Percentiles rank a stretch among this genome's conserved stretches.
These are phyloP conservation scores for Ophiostoma populinum DNA, from an alignment of 2,329 filamentous ascomycete species.

Conservation along the genomic window DNA sequence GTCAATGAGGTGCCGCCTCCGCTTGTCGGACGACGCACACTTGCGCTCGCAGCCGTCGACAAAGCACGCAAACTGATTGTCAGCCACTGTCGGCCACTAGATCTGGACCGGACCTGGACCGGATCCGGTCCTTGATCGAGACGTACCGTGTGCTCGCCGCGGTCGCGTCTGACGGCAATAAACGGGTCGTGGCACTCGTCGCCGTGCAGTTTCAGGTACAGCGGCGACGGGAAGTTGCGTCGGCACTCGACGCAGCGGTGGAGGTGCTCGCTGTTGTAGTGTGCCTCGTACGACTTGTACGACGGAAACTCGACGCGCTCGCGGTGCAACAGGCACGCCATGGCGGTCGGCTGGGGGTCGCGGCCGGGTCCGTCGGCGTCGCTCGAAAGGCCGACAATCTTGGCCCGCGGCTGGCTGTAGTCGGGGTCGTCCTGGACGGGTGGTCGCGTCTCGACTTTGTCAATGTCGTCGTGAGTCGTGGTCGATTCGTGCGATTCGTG, in stretches of 20 bases:
- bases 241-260: conserved; percentile 75
- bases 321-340: conserved; percentile 67
- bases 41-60: conserved; percentile 74
- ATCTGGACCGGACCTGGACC: too few relatives aligned
- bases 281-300: conserved; percentile 69
- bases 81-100: too few relatives aligned
- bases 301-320: conserved; percentile 52
- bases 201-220: conserved; percentile 70
- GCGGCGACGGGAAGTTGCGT: conserved; percentile 73
- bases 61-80: conserved; percentile 62
- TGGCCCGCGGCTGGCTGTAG: conserved; percentile 20
- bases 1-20: conserved; percentile 76
- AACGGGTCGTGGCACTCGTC: conserved; percentile 83
- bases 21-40: conserved; percentile 69
- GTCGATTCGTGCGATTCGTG: background rate
- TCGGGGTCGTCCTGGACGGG: background rate
- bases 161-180: conserved; percentile 50
- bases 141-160: conserved; percentile 72
- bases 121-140: too few relatives aligned
- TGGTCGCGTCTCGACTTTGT: background rate
- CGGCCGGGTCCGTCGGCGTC: conserved; percentile 18
- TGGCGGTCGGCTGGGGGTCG: conserved; percentile 23
- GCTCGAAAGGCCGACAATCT: conserved; percentile 43
- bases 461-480: background rate
- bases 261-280: conserved; percentile 65